Conservation (phyloP, 768 basidiomycete species). For the Roridomyces roridus region DNA sequence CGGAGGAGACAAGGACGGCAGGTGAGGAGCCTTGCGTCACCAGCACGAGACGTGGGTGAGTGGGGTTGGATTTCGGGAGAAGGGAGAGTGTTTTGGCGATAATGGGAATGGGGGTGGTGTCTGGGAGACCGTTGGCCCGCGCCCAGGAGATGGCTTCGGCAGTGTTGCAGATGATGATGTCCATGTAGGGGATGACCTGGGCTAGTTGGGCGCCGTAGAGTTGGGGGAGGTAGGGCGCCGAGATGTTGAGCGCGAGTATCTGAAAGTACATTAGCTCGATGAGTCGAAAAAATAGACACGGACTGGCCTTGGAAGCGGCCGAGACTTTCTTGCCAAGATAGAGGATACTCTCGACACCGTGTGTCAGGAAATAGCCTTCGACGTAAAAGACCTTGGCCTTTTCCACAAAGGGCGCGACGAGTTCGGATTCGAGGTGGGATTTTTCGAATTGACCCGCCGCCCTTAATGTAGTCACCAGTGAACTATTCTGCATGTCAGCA, state of each 20-base stretch:
- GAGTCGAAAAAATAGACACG: neutral
- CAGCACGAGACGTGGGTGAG: slow-evolving; percentile 81
- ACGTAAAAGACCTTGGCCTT: slow-evolving; percentile 90
- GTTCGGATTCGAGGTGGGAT: slow-evolving; percentile 77
- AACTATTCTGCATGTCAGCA: slow-evolving; percentile 51
- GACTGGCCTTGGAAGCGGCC: slow-evolving; percentile 71
- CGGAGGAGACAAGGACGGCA: slow-evolving; percentile 76
- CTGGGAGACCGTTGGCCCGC: slow-evolving; percentile 67
- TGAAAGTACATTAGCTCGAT: slow-evolving; percentile 33
- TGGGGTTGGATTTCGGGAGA: slow-evolving; percentile 75
- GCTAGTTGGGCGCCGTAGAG: slow-evolving; percentile 88
- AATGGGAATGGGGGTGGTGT: slow-evolving; percentile 65
- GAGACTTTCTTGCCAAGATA: slow-evolving; percentile 82
- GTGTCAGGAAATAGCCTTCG: slow-evolving; percentile 97
- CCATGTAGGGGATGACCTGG: slow-evolving; percentile 81
- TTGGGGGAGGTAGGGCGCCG: slow-evolving; percentile 95
- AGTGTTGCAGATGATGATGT: slow-evolving; percentile 97
- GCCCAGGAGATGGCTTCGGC: slow-evolving; percentile 91
- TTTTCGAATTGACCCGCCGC: slow-evolving; percentile 90
- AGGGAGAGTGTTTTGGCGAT: slow-evolving; percentile 79
- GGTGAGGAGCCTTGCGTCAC: slow-evolving; percentile 89
- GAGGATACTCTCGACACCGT: slow-evolving; percentile 76
- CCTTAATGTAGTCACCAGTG: slow-evolving; percentile 90
- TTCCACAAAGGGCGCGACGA: slow-evolving; percentile 78
- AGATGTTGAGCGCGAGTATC: slow-evolving; percentile 93